Percentiles rank a stretch among this genome's conserved stretches.
These are phyloP conservation scores for Pseudogymnoascus destructans DNA, from an alignment of 2,329 filamentous ascomycete species.

Conservation along the genomic window DNA sequence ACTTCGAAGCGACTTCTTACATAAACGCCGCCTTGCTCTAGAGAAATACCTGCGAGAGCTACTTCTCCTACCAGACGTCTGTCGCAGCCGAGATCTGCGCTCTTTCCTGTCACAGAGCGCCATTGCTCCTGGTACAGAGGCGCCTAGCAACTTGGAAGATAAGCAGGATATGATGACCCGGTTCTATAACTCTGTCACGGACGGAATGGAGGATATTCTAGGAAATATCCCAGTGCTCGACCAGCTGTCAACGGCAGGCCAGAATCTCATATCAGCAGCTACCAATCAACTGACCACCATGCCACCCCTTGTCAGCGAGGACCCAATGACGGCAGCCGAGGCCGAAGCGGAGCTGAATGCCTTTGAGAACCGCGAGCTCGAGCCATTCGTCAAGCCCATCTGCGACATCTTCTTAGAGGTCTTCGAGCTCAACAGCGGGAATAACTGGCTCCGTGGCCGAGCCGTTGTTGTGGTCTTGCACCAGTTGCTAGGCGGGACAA, in stretches of 20 bases:
- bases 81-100: constrained; percentile 80
- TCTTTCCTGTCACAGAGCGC: constrained; percentile 87
- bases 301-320: constrained; percentile 39
- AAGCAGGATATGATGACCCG: constrained; percentile 84
- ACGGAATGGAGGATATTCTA: constrained; percentile 95
- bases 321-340: constrained; percentile 47
- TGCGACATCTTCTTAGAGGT: constrained; percentile 94
- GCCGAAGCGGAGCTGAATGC: constrained; percentile 89
- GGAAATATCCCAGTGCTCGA: constrained; percentile 93
- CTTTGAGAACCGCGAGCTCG: constrained; percentile 77
- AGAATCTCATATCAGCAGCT: constrained; percentile 74
- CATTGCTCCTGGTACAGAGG: constrained; percentile 47
- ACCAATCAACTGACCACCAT: constrained; percentile 48
- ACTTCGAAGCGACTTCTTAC: constrained; percentile 86
- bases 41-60: constrained; percentile 77
- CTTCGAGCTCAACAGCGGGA: constrained; percentile 87
- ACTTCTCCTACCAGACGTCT: constrained; percentile 79
- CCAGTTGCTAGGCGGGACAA: constrained; percentile 87
- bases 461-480: constrained; percentile 94
- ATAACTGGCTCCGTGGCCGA: constrained; percentile 91
- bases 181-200: constrained; percentile 90
- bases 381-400: constrained; percentile 96
- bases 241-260: constrained; percentile 81
- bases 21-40: constrained; percentile 71
- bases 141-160: constrained; percentile 42